These are phyloP conservation scores for Rhizodiscina lignyota DNA, from an alignment of 495 filamentous ascomycete species.

Conservation along the genomic window DNA sequence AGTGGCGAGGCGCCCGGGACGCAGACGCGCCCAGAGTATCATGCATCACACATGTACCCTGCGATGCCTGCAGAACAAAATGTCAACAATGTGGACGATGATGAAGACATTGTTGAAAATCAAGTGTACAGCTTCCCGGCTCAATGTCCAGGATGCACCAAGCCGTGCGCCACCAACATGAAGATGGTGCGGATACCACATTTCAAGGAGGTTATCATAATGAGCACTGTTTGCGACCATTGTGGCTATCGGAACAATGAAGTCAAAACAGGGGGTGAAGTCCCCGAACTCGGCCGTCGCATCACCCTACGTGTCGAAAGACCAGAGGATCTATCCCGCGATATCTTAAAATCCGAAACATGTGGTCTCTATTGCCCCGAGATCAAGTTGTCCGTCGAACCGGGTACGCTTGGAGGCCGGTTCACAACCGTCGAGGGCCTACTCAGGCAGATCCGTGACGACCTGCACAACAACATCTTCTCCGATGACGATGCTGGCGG, in stretches of 20 bases:
- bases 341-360: slow-evolving; percentile 93
- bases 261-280: slow-evolving; percentile 86
- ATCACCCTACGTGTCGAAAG: slow-evolving; percentile 63
- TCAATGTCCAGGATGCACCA: slow-evolving; percentile 77
- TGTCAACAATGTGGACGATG: slow-evolving; percentile 28
- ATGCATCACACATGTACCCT: slow-evolving; percentile 17
- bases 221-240: slow-evolving; percentile 70
- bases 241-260: slow-evolving; percentile 94
- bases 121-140: slow-evolving; percentile 82
- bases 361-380: slow-evolving; percentile 74
- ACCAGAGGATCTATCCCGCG: slow-evolving; percentile 64
- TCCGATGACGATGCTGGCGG: slow-evolving; percentile 32
- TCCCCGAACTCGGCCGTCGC: slow-evolving; percentile 72
- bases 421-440: slow-evolving; percentile 96
- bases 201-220: slow-evolving; percentile 89
- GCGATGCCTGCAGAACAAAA: slow-evolving; percentile 18
- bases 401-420: slow-evolving; percentile 85
- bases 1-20: slow-evolving; percentile 11
- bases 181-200: slow-evolving; percentile 92
- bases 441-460: slow-evolving; percentile 81
- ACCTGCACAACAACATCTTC: slow-evolving; percentile 73
- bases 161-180: slow-evolving; percentile 71
- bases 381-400: slow-evolving; percentile 65
- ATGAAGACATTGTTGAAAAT: slow-evolving; percentile 71
- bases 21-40: slow-evolving; percentile 21